Evolutionary conservation across 2,329 filamentous ascomycete genomes (phyloP).

Genomic region (Fusarium dlaminii): DNA sequence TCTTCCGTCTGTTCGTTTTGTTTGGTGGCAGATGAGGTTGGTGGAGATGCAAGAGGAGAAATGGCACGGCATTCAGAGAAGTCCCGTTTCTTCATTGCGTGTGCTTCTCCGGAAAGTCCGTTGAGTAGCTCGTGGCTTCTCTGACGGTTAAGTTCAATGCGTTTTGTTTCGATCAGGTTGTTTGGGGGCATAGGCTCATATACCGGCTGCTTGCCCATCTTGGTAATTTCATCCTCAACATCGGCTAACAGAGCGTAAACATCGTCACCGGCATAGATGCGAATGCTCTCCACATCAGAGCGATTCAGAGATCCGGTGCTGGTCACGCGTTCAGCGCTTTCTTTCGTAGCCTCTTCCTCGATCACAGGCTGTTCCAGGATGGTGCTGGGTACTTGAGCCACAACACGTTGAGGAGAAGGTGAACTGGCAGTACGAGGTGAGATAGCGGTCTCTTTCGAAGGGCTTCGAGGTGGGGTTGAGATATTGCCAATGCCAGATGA

Average conservation of each 20-base stretch:
- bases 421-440: conserved; percentile 49
- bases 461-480: conserved; percentile 68
- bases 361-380: conserved; percentile 62
- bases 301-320: conserved; percentile 45
- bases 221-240: conserved; percentile 62
- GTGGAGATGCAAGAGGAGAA: conserved; percentile 49
- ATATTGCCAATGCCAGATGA: conserved; percentile 54
- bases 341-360: conserved; percentile 51
- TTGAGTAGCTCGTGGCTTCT: conserved; percentile 63
- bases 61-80: conserved; percentile 34
- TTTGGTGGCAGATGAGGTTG: conserved; percentile 33
- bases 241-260: conserved; percentile 74
- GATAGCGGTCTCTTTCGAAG: conserved; percentile 56
- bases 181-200: conserved; percentile 2
- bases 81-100: conserved; percentile 27
- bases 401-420: conserved; percentile 61
- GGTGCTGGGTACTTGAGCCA: conserved; percentile 64
- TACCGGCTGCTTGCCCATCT: conserved; percentile 44
- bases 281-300: conserved; percentile 69
- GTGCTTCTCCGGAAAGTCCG: conserved; percentile 43
- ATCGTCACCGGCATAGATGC: conserved; percentile 73
- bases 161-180: conserved; percentile 41
- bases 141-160: conserved; percentile 56
- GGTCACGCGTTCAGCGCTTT: conserved; percentile 38
- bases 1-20: conserved; percentile 43